Conservation (phyloP, 2,329 filamentous ascomycete species). For the Pseudohalonectria lignicola region DNA sequence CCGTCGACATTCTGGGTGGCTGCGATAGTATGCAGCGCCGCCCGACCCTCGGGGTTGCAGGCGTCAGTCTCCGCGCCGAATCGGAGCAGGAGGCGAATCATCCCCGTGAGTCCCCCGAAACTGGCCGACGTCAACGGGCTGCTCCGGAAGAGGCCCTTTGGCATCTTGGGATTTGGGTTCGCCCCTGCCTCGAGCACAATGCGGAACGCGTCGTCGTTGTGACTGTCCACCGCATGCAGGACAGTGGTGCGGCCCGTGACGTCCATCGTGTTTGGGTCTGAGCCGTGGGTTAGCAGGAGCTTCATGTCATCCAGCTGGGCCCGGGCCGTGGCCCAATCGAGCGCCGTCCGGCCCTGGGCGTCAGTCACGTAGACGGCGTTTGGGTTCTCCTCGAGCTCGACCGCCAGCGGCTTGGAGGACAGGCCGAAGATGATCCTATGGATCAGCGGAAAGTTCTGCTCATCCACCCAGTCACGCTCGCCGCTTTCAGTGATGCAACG, state of each 20-base stretch:
- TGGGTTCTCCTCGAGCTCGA: constrained; percentile 1
- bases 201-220: background rate
- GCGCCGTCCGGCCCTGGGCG: background rate
- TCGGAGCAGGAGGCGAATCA: background rate
- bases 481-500: background rate
- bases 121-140: background rate
- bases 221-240: background rate
- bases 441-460: background rate
- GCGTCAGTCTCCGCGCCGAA: background rate
- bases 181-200: background rate
- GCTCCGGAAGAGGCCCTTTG: background rate
- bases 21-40: constrained; percentile 1
- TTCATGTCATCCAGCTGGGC: background rate
- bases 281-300: background rate
- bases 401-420: background rate
- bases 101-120: background rate
- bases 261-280: background rate
- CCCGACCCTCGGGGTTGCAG: background rate
- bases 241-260: background rate
- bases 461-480: background rate
- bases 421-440: background rate
- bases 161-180: background rate
- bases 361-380: background rate
- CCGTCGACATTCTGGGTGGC: too few species aligned
- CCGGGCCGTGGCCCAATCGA: background rate